Evolutionary conservation across 2,329 filamentous ascomycete genomes (phyloP).

Genomic region (Samsoniella hepiali): DNA sequence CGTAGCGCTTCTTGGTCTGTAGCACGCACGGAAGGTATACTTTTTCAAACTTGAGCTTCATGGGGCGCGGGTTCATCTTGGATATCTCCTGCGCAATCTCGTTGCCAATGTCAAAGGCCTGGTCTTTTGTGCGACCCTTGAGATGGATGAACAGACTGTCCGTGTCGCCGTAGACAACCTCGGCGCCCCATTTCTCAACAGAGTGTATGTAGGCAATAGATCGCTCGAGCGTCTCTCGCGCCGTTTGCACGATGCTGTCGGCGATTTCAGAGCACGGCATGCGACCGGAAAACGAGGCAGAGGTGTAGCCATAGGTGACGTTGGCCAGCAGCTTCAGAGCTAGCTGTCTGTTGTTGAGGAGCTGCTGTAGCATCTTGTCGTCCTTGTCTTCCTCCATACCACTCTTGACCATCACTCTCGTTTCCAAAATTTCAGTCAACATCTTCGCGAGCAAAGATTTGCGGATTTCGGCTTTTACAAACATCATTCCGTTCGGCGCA

Average conservation of each 20-base stretch:
- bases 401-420: slow-evolving; percentile 94
- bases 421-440: slow-evolving; percentile 93
- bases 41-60: slow-evolving; percentile 98
- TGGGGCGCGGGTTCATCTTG: slow-evolving; percentile 80
- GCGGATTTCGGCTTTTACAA: slow-evolving; percentile 77
- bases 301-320: slow-evolving; percentile 97
- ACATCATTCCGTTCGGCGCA: slow-evolving; percentile 95
- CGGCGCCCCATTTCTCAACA: slow-evolving; percentile 81
- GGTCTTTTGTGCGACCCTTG: slow-evolving; percentile 77
- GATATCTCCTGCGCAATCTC: slow-evolving; percentile 89
- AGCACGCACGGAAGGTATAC: slow-evolving; percentile 95
- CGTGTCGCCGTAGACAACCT: slow-evolving; percentile 97
- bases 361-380: slow-evolving; percentile 77
- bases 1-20: slow-evolving; percentile 95
- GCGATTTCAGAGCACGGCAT: slow-evolving; percentile 99
- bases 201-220: slow-evolving; percentile 92
- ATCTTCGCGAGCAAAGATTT: slow-evolving; percentile 94
- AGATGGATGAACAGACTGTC: slow-evolving; percentile 92
- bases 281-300: slow-evolving; percentile 90
- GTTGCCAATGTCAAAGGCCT: slow-evolving; percentile 89
- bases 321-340: slow-evolving; percentile 97
- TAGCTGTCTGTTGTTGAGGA: slow-evolving; percentile 90
- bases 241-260: slow-evolving; percentile 96
- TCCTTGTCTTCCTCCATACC: slow-evolving; percentile 94
- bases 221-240: slow-evolving; percentile 88